Percentiles rank a stretch among this genome's conserved stretches.
These are phyloP conservation scores for Peziza echinospora DNA, from an alignment of 495 filamentous ascomycete genomes.

Conservation along the genomic window DNA sequence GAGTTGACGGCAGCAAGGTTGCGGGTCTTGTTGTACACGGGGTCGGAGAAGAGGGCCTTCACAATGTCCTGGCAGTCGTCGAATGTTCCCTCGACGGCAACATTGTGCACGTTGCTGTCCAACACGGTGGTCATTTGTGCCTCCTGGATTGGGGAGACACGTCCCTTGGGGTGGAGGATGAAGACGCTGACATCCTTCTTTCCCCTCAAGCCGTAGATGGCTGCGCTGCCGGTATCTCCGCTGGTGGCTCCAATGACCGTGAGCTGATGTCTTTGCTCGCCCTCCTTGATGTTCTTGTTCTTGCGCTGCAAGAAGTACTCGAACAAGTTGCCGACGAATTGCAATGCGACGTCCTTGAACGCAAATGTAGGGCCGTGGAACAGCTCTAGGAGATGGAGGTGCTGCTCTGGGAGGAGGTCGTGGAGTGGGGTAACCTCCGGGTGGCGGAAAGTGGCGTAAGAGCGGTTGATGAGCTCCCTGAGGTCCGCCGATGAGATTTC, in stretches of 20 bases:
- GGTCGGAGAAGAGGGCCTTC: slow-evolving; percentile 74
- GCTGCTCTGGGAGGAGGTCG: slow-evolving; percentile 39
- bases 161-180: slow-evolving; percentile 70
- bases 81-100: slow-evolving; percentile 70
- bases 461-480: slow-evolving; percentile 52
- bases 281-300: slow-evolving; percentile 31
- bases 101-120: slow-evolving; percentile 74
- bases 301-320: slow-evolving; percentile 79
- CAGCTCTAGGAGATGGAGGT: slow-evolving; percentile 71
- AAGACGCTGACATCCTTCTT: slow-evolving; percentile 90
- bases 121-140: slow-evolving; percentile 84
- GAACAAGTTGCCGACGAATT: slow-evolving; percentile 85
- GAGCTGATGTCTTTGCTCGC: slow-evolving; percentile 48
- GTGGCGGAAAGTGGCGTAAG: slow-evolving; percentile 71
- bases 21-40: slow-evolving; percentile 45
- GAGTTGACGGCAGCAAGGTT: slow-evolving; percentile 74
- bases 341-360: slow-evolving; percentile 82
- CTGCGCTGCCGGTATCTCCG: slow-evolving; percentile 86
- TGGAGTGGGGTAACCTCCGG: slow-evolving; percentile 46
- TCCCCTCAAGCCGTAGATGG: slow-evolving; percentile 88
- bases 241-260: slow-evolving; percentile 82
- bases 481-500: slow-evolving; percentile 71
- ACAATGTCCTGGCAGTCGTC: slow-evolving; percentile 94
- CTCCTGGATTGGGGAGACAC: slow-evolving; percentile 70
- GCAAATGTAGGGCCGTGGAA: slow-evolving; percentile 96